Conservation (phyloP, 2,329 filamentous ascomycete species). For the Chrysoporthe puriensis region DNA sequence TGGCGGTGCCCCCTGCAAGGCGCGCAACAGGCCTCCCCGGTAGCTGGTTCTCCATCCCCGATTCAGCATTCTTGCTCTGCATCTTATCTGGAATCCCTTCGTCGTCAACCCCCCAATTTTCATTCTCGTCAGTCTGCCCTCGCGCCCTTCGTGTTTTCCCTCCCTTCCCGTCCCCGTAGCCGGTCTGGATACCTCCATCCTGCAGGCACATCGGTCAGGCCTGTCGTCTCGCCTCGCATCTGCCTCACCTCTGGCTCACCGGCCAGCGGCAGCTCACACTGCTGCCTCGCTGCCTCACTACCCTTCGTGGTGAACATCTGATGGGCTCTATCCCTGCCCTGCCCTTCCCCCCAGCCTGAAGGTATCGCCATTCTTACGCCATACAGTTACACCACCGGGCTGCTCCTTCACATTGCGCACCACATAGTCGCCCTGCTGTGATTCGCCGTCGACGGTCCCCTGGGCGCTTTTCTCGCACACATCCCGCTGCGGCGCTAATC, state of each 20-base stretch:
- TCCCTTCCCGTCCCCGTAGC: not conserved
- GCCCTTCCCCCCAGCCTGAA: slow-evolving; percentile 1
- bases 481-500: slow-evolving; percentile 23
- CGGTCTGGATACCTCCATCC: slow-evolving; percentile 6
- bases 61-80: not conserved
- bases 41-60: slow-evolving; percentile 3
- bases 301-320: not conserved
- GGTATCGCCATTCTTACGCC: slow-evolving; percentile 1
- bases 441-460: not conserved
- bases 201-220: not conserved
- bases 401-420: not conserved
- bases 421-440: not conserved
- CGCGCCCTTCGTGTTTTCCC: not conserved
- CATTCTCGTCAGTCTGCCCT: not conserved
- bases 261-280: slow-evolving; percentile 13
- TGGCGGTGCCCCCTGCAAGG: slow-evolving; percentile 11
- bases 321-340: slow-evolving; percentile 14
- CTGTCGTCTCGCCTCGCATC: not conserved
- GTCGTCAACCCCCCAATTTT: slow-evolving; percentile 20
- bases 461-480: slow-evolving; percentile 18
- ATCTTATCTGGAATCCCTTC: slow-evolving; percentile 15
- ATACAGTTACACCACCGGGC: not conserved
- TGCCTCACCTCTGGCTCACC: not conserved
- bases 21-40: not conserved
- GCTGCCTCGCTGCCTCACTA: not conserved